Base-by-base conservation (phyloP, 305 asterid species). In the Fraxinus baroniana region DNA sequence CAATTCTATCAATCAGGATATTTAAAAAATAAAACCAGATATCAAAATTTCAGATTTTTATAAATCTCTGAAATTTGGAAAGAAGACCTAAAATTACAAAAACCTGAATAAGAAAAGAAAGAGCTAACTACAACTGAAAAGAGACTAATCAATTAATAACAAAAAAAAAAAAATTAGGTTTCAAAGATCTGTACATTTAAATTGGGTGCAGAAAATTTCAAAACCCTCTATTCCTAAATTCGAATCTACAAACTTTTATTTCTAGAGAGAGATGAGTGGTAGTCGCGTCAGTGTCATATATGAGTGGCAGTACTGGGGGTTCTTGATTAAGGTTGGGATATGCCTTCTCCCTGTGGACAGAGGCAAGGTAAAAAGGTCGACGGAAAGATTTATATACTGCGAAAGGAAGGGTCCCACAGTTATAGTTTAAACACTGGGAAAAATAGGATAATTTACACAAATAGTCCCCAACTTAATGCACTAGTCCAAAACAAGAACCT, bases 181-280 rank as follows among this genome's bases (percentile, higher is more conserved):
- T 87, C 86, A 76, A 81, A 28, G 88, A 87, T 85, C 84, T 68
- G 80, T 81, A 46, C 76, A 74, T 66, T 66, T 26, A 41, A 66
- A 28, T 35, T 62, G 75, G 84, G 30, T 77, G 82, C 57, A 55
- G 44, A 24, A 76, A 60, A 82, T 78, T 84, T 0, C 35, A 71
- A 36, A 71, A 32, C 76, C 44, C 44, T 15, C 20, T 71, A 78
- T 74, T 32, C 68, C 75, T 78, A 79, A 74, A 71, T 32, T 71
- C 46, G 76, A 71, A 71, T 71, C 76, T 30, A 71, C 12, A 33
- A 33, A 71, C 7, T 71, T 30, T 17, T 71, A 33, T 15, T 30
- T 71, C 10, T 7, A 33, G 22, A 30, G 46, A 9, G 41, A 35
- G 52, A 28, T 81, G 78, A 62, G 79, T 62, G 84, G 84, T 80